Percentiles rank a stretch among this genome's conserved stretches.
phyloP scores from a whole-genome alignment of 2,329 filamentous ascomycete species.

The Trichoderma breve region DNA sequence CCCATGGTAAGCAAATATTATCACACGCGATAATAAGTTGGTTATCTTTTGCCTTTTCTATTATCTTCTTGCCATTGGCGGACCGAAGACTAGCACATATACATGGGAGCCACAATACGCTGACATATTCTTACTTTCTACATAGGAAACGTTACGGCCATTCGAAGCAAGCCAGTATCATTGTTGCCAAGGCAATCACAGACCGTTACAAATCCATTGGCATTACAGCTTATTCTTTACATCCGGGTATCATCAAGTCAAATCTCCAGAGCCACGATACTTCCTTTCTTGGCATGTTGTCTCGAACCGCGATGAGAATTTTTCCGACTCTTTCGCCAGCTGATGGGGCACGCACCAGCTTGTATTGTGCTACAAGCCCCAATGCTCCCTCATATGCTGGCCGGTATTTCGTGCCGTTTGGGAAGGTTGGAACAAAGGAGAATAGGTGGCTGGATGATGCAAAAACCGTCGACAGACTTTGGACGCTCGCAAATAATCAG shows the following conservation, averaged over 20 bases:
- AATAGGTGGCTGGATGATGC: neutral
- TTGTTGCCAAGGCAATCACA: neutral
- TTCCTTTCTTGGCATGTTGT: neutral
- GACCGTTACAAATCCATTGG: neutral
- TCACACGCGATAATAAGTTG: neutral
- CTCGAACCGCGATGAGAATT: neutral
- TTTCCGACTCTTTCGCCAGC: neutral
- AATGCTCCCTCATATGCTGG: neutral
- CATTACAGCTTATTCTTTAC: neutral
- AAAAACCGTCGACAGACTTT: neutral
- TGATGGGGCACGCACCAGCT: neutral
- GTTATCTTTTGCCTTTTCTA: neutral
- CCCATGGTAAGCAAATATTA: neutral
- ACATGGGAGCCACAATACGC: neutral
- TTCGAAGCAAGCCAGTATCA: neutral
- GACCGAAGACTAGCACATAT: neutral
- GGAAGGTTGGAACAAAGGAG: neutral
- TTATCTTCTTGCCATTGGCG: neutral
- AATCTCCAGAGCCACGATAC: neutral
- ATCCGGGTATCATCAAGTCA: neutral
- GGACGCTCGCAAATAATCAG: neutral
- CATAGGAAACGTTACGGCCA: neutral
- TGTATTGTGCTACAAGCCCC: neutral
- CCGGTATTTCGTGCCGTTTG: neutral
- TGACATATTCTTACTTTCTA: neutral